Evolutionary conservation across 192 early-diverging fungal species (phyloP), one percentile per base, ranked within the genome.

Genomic region (Spinellus fusiger): DNA sequence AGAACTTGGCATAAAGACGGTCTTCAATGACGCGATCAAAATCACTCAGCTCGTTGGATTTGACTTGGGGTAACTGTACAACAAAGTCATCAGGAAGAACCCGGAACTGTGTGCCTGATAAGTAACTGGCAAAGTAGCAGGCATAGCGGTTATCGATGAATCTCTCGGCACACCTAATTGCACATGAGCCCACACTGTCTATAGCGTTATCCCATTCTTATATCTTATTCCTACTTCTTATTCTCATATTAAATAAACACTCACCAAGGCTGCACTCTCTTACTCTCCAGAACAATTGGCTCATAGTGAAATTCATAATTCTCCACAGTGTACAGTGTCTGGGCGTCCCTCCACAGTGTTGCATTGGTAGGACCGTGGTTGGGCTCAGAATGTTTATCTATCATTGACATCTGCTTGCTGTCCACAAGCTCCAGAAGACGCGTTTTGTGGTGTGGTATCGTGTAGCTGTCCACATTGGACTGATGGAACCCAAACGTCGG

Each of bases 231-330:
- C 47, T 12, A 18, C 26, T 27, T 27, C 3, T 29, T 3, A 5
- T 32, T 49, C 49, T 48, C n/a, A n/a, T n/a, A n/a, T n/a, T n/a
- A n/a, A n/a, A n/a, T n/a, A n/a, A n/a, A n/a, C n/a, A n/a, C n/a
- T n/a, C 52, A 66, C 73, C 73, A 84, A 29, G 77, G 65, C 48
- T 71, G 75, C 38, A 70, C 71, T 7, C 71, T 71, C 50, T 75
- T 76, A 33, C 74, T 77, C 25, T 71, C 52, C 22, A 84, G 61
- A 8, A 84, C 78, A 7, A 79, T 76, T 16, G 82, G 82, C 26
- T 71, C 68, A 60, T 81, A 84, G 49, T 79, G 80, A n/a, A 79
- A 71, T 48, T 84, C 82, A 49, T 81, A 84, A 32, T 80, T 73
- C 34, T 80, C 70, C 8, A 81, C 70, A 0, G 68, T 57, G 44